phyloP scores from a whole-genome alignment of 1,284 basidiomycete genomes.

The Ceratobasidium theobromae region DNA sequence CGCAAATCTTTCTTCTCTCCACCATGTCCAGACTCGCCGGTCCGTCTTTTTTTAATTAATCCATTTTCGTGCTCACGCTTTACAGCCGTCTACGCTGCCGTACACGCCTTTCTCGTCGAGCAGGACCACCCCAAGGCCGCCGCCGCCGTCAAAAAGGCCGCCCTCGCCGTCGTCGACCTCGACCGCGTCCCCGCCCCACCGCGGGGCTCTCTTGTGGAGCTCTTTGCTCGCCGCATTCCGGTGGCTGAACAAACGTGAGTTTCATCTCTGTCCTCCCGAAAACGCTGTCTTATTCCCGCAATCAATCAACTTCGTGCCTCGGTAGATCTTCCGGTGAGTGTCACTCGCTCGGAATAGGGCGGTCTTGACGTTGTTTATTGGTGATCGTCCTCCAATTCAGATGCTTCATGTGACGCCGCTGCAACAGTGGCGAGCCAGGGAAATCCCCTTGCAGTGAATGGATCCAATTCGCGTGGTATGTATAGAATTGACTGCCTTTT shows the following conservation, averaged over 20 bases:
- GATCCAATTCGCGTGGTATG: conserved; percentile 3
- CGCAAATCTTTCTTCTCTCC: conserved; percentile 19
- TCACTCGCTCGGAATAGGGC: not conserved
- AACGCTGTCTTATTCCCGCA: not conserved
- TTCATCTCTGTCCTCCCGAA: not conserved
- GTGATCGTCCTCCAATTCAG: conserved; percentile 5
- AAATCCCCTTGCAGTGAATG: not conserved
- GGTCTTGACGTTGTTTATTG: not conserved
- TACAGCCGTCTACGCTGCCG: conserved; percentile 27
- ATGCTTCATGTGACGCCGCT: not conserved
- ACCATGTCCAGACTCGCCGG: not conserved
- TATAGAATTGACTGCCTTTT: not conserved
- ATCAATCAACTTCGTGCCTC: conserved; percentile 2
- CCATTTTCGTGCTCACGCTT: not conserved
- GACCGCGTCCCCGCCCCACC: not conserved
- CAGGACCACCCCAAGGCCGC: conserved; percentile 34
- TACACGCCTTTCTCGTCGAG: conserved; percentile 32
- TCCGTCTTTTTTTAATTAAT: not conserved
- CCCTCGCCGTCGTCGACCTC: conserved; percentile 27
- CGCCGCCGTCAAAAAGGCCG: conserved; percentile 24
- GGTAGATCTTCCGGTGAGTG: conserved; percentile 2
- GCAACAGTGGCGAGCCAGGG: not conserved
- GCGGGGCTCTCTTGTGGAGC: conserved; percentile 4
- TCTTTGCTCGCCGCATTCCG: not conserved
- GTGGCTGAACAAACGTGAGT: conserved; percentile 8